Base-by-base conservation (phyloP, 805 yeast genomes). In the Teunomyces funiuensis region DNA sequence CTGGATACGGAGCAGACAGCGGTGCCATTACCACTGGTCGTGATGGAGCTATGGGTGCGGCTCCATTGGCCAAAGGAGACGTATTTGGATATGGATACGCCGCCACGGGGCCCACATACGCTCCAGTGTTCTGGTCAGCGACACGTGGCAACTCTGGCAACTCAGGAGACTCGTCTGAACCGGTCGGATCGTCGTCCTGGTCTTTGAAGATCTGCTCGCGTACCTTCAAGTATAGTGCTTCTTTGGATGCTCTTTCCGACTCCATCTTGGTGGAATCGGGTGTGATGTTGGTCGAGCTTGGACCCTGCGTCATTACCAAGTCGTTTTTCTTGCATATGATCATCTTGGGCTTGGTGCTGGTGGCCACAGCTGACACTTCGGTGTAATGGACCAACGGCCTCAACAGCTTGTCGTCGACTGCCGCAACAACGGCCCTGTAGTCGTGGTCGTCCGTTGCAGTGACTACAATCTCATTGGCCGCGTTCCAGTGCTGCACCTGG, bases 401-500 rank as follows among this genome's bases (percentile, higher is more conserved):
- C 25, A 22, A 22, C 25, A 22, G 25, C 9, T 22, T 19, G 33
- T 8, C 14, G 16, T 8, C 18, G 11, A 25, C 23, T 2, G 27
- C 18, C n/a, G 22, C 26, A 13, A 40, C 15, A 20, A 9, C 8
- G 22, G 25, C 22, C 17, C 10, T 25, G 40, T 58, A 55, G 39
- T 55, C 47, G 20, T 51, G 40, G 5, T 36, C 44, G 3, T 43
- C 46, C 7, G 37, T 40, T 14, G 48, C 47, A 14, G 55, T 49
- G 1, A 57, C 64, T 6, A 54, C 38, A 6, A 59, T 59, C 25
- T 58, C 63, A 31, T 53, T 51, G 17, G 36, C 18, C n/a, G 45
- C 29, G 36, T 58, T 55, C 55, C 53, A 50, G 53, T 85, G 90
- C 31, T 80, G 80, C 42, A 84, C 57, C 17, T 70, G 65, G 53